These are phyloP conservation scores for Fusarium cyanostomum DNA, from an alignment of 2,329 filamentous ascomycete genomes.

Conservation along the genomic window DNA sequence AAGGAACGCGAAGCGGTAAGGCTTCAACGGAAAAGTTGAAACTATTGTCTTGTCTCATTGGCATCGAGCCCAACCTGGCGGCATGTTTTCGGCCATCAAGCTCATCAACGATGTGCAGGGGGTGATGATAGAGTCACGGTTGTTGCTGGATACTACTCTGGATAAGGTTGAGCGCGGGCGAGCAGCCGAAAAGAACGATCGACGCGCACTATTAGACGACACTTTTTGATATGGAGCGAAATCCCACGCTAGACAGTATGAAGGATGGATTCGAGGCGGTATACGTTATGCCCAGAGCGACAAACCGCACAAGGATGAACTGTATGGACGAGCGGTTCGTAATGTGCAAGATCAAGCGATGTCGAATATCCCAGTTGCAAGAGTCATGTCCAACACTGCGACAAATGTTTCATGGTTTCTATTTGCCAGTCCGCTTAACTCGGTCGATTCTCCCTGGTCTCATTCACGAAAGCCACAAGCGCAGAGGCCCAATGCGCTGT, in stretches of 20 bases:
- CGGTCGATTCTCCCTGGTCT: neutral
- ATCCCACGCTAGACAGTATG: slow-evolving; percentile 63
- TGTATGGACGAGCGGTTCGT: slow-evolving; percentile 61
- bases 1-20: slow-evolving; percentile 54
- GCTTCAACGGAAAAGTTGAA: slow-evolving; percentile 47
- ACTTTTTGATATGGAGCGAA: slow-evolving; percentile 64
- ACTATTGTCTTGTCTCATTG: slow-evolving; percentile 61
- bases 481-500: neutral
- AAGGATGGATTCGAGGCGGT: slow-evolving; percentile 56
- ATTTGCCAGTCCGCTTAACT: neutral
- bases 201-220: slow-evolving; percentile 57
- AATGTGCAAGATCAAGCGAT: slow-evolving; percentile 61
- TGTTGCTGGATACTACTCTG: slow-evolving; percentile 61
- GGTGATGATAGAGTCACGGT: slow-evolving; percentile 47
- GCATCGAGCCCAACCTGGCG: slow-evolving; percentile 65
- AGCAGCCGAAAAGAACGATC: slow-evolving; percentile 45
- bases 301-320: slow-evolving; percentile 58
- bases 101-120: slow-evolving; percentile 54
- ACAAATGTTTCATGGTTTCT: too few relatives aligned
- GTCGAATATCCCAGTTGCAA: neutral
- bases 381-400: neutral
- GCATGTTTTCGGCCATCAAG: slow-evolving; percentile 58
- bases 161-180: slow-evolving; percentile 50
- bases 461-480: neutral
- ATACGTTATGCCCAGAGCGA: slow-evolving; percentile 53